Base-by-base conservation (phyloP, 2,329 filamentous ascomycete species). In the Huntiella decipiens region DNA sequence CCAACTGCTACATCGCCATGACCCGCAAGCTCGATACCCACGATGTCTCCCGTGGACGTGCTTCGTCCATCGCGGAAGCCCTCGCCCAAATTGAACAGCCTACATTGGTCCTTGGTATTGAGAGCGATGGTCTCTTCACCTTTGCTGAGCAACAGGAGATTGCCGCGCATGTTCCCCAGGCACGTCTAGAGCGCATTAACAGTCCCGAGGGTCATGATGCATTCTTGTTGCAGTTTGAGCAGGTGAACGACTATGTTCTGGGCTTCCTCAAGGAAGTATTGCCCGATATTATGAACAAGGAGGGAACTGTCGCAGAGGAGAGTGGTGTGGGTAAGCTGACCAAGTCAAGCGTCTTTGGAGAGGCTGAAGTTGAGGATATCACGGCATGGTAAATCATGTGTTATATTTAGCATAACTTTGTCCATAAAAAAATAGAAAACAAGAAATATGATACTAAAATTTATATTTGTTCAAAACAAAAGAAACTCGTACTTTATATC, bases 1-100 rank as follows among this genome's bases (percentile, higher is more conserved):
- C 86, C 56, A 98, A 98, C 61, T 98, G 91, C 65, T 98, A 98
- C 65, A 96, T 98, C 54, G 87, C 91, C 53, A 95, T 98, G 62
- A 96, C 91, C 4, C 81, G 91, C 56, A 98, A 98, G 63, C 74
- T 98, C 12, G 91, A 98, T 59, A 96, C 91, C 0, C 91, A 98
- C 61, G 91, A 98, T 59, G 77, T 98, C 19, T 92, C 86, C 11
- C 75, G 87, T 37, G 74, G 79, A 57, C 79, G 88, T 4, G 64
- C 75, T n/a, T 54, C 64, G 36, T 67, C 71, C 19, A 77, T 93
- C 31, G 70, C 73, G 19, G 76, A 84, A 49, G 88, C 88, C 0
- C 68, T 98, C 3, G 74, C 73, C 1, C 64, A 83, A 58, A 91
- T 98, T 47, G 67, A 87, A 57, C 91, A 98, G 61, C 91, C 91